Evolutionary conservation across 768 basidiomycete species (phyloP), one percentile per base, ranked within the genome.

Genomic region (Mycena olivaceomarginata): DNA sequence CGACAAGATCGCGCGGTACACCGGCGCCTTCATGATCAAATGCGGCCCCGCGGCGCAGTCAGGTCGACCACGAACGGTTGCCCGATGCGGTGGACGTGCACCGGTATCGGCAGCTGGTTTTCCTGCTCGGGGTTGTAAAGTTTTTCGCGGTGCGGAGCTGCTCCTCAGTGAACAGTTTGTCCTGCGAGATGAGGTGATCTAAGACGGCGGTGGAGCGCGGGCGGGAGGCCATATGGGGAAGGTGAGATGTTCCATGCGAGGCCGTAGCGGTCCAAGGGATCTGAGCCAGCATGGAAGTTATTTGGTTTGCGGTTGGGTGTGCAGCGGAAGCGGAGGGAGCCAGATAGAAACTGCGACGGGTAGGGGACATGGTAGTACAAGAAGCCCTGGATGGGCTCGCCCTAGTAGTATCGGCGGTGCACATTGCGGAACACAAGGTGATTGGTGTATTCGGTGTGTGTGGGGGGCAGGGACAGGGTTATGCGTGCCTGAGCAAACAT

Each of bases 301-400:
- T 8, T 2, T 13, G 72, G 39, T 25, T 4, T 5, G 5, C 15
- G 13, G n/a, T 15, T 20, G 20, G 11, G 31, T 2, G 22, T 69
- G 72, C 57, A 74, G 15, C 67, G 59, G 51, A 74, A 74, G 67
- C 73, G 73, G 16, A 74, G 20, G 40, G 31, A 37, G 20, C 59
- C 73, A 20, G 73, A 67, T 22, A 74, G 60, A 22, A 69, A 62
- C 2, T 45, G 59, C 0, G n/a, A 7, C 4, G 73, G 67, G 45
- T 68, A 63, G 11, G 73, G 60, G 7, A 69, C 15, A 59, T 74
- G 48, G 40, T 68, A 68, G 67, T 74, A 74, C 0, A 74, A 15
- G 40, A 63, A 74, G 9, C 73, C 73, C 0, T 7, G 1, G 8
- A 59, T 7, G 20, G 11, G 8, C 0, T 37, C 20, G 56, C 18